Evolutionary conservation across 805 yeast genomes (phyloP), one percentile per base, ranked within the genome.

Genomic region (Hanseniaspora valbyensis): DNA sequence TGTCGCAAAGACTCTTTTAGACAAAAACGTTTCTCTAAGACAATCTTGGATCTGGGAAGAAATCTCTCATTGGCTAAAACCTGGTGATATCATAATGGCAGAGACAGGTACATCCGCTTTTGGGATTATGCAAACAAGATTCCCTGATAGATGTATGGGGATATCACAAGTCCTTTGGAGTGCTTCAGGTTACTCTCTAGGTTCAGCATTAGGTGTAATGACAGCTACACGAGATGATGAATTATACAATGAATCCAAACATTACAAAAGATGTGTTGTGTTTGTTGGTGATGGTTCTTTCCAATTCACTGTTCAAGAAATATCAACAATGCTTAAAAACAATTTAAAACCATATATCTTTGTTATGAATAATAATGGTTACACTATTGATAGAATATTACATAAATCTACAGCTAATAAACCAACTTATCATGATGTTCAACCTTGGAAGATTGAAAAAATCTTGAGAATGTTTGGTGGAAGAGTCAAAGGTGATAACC

Each of bases 211-310:
- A 24, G 85, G 85, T 33, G 83, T 79, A 0, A 73, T 74, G 3
- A 65, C 77, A 63, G 83, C 83, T 1, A 72, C 73, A 12, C 67
- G 68, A 50, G 84, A 80, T 57, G 50, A 54, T 14, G 37, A 55
- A 14, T 53, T 48, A 7, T 44, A 43, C 2, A 48, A 55, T 2
- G 53, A 53, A 12, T 57, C 65, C 36, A 68, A 63, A 43, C 69
- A 68, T 10, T 58, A 63, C 22, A 69, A 69, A 50, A 66, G 84
- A 58, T 81, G 78, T 22, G 65, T 80, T 19, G 64, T 80, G 34
- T 76, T 79, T 56, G 75, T 79, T 38, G 85, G 85, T 56, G 85
- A 80, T 58, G 85, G 84, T 48, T 79, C 84, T 12, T 70, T 80
- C 42, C 84, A 80, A 61, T 68, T 80, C 58, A 77, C 85, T 0